phyloP scores from a whole-genome alignment of 192 early-diverging fungal genomes.

The Podila epigama region DNA sequence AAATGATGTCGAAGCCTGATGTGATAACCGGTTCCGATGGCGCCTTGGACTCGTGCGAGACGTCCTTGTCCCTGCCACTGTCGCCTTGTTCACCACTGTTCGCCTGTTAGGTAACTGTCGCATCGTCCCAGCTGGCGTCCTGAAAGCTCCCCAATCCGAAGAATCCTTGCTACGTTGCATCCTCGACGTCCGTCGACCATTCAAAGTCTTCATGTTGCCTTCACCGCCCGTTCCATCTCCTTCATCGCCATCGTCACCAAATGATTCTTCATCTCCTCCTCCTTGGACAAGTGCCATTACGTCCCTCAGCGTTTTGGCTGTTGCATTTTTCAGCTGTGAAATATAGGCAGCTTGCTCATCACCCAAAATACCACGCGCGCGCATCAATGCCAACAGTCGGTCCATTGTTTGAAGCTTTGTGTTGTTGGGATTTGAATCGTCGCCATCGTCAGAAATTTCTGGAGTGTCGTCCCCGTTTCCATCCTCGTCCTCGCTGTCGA shows the following conservation, averaged over 20 bases:
- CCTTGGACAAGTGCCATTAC: neutral
- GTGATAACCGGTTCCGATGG: neutral
- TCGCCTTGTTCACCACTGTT: neutral
- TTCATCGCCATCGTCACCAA: neutral
- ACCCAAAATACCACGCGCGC: neutral
- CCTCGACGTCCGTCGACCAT: neutral
- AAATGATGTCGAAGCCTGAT: neutral
- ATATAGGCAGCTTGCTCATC: neutral
- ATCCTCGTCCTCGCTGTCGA: constrained; percentile 4
- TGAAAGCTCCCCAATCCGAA: neutral
- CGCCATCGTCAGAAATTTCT: neutral
- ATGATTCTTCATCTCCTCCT: neutral
- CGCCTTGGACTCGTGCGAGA: neutral
- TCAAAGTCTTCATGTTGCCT: no score
- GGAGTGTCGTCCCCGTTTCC: neutral
- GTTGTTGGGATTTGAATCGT: neutral
- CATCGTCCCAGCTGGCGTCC: neutral
- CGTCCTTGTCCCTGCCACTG: neutral
- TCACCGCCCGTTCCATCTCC: neutral
- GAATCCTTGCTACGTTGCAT: neutral
- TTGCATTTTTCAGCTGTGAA: neutral
- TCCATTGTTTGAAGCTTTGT: neutral
- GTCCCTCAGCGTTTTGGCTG: neutral
- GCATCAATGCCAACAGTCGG: neutral
- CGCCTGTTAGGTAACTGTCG: neutral